These are phyloP conservation scores for Claviceps cyperi DNA, from an alignment of 2,329 filamentous ascomycete species.

Conservation along the genomic window DNA sequence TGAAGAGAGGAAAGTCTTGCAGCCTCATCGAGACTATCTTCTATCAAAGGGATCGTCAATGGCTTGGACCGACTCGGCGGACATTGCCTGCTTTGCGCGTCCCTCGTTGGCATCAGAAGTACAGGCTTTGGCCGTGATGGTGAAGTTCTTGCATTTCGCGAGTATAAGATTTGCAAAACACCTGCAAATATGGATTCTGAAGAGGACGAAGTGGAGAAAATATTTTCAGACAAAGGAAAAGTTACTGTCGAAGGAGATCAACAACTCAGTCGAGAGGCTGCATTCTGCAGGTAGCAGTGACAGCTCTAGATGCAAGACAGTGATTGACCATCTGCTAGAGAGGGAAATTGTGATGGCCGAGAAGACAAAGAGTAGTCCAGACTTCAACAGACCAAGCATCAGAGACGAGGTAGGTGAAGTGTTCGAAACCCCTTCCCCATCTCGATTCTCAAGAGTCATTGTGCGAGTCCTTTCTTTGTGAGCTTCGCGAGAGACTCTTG, in stretches of 20 bases:
- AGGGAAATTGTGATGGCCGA: conserved; percentile 9
- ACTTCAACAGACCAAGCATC: conserved; percentile 16
- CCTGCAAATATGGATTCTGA: conserved; percentile 15
- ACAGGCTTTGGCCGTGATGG: background rate
- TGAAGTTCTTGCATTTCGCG: background rate
- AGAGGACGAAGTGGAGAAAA: background rate
- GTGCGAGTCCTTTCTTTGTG: background rate
- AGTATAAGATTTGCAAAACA: conserved; percentile 1
- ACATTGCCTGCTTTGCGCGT: background rate
- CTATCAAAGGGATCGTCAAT: background rate
- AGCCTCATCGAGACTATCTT: background rate
- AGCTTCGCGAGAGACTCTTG: background rate
- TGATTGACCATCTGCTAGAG: background rate
- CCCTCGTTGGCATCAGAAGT: background rate
- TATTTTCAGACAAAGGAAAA: conserved; percentile 3
- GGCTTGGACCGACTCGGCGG: background rate
- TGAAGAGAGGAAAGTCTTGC: background rate
- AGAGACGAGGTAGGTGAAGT: conserved; percentile 15
- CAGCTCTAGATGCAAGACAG: background rate
- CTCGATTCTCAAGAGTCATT: background rate
- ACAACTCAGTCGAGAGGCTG: background rate
- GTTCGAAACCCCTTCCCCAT: background rate
- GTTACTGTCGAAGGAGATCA: conserved; percentile 5
- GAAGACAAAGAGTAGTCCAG: conserved; percentile 15
- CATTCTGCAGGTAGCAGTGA: background rate